These are phyloP conservation scores for Ogataea paradorogensis DNA, from an alignment of 805 yeast genomes.

Conservation along the genomic window DNA sequence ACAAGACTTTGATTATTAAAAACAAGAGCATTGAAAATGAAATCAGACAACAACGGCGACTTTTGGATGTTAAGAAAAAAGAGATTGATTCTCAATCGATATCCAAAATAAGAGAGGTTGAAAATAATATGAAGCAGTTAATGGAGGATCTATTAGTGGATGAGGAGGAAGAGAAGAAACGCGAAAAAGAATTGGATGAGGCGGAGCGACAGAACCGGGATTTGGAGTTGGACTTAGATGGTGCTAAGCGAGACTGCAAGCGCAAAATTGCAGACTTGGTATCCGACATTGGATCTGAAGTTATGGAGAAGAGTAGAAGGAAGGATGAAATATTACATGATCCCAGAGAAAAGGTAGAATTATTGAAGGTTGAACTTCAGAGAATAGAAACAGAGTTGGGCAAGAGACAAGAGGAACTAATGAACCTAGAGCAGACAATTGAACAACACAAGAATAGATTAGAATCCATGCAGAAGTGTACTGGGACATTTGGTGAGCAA, in stretches of 20 bases:
- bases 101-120: slow-evolving; percentile 21
- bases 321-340: slow-evolving; percentile 10
- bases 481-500: slow-evolving; percentile 17
- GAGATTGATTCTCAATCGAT: slow-evolving; percentile 22
- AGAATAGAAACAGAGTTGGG: neutral
- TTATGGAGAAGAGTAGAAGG: neutral
- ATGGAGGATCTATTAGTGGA: slow-evolving; percentile 28
- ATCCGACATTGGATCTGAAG: slow-evolving; percentile 3
- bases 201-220: slow-evolving; percentile 29
- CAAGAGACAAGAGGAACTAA: slow-evolving; percentile 1
- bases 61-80: slow-evolving; percentile 35
- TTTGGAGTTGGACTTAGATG: slow-evolving; percentile 25
- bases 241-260: slow-evolving; percentile 6
- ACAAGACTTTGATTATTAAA: slow-evolving; percentile 19
- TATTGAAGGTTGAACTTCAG: slow-evolving; percentile 1
- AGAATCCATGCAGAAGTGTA: slow-evolving; percentile 3
- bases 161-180: slow-evolving; percentile 30
- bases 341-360: slow-evolving; percentile 6
- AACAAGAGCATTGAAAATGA: slow-evolving; percentile 19
- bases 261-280: slow-evolving; percentile 7
- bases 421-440: neutral
- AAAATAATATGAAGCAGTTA: slow-evolving; percentile 18
- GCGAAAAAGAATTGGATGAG: slow-evolving; percentile 25
- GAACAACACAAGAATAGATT: slow-evolving; percentile 7
- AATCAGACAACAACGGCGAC: slow-evolving; percentile 25